Evolutionary conservation across 2,329 filamentous ascomycete genomes (phyloP), one percentile per base, ranked within the genome.

Genomic region (Ophiosphaerella herpotricha): DNA sequence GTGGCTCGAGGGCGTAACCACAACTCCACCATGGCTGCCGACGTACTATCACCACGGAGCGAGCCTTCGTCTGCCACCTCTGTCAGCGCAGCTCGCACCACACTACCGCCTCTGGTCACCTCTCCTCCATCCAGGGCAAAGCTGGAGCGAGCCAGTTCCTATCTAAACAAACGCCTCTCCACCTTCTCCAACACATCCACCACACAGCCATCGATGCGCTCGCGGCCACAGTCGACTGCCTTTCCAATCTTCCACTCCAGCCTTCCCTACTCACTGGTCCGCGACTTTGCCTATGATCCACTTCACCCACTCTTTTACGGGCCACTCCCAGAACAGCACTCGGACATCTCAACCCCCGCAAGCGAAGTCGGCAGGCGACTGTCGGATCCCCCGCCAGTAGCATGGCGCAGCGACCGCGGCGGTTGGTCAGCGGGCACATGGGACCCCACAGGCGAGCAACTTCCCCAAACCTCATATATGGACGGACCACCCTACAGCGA

Each of bases 291-390:
- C 61, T 99, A 97, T 71, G 85, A 90, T 29, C 71, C 83, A 23
- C 81, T 82, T 47, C 90, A 97, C 73, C 91, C 90, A 37, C 81
- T 97, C 74, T 94, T 97, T 78, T 96, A 96, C 79, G 94, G 94
- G 1, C 89, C 93, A n/a, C 87, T 90, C 13, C 87, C 88, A 33
- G 88, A 91, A 61, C 80, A 85, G 23, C 84, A 85, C n/a, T 95
- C 91, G 1, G 88, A 87, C 49, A 81, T 89, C 61, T 92, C 88
- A n/a, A 96, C 92, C 0, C 91, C 93, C 8, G 86, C 84, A 13
- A 94, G 89, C 73, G 90, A 94, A 74, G 80, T 84, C 39, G 77
- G 79, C 55, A 82, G 90, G 60, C 82, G 91, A 57, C 77, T 96
- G n/a, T 96, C 91, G 14, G 93, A 97, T 60, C 82, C 83, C 50